phyloP scores from a whole-genome alignment of 345 rosid species.

The Litchi chinensis region DNA sequence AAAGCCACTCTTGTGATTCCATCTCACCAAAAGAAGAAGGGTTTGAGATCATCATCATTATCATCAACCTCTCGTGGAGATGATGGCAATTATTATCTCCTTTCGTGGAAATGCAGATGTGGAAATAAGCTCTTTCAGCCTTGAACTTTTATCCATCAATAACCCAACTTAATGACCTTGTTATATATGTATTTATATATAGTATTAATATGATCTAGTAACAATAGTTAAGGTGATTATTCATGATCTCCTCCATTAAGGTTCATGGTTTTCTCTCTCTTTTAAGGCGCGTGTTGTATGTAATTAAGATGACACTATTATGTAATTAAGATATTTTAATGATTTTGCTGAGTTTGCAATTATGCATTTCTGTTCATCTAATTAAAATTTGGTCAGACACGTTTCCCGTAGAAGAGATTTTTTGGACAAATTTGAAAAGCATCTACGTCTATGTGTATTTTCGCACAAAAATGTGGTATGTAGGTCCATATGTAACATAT shows the following conservation, averaged over 20 bases:
- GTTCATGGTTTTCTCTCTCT: no score
- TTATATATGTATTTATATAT: not conserved
- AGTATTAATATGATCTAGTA: not conserved
- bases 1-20: conserved; percentile 56
- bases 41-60: not conserved
- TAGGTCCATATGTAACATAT: no score
- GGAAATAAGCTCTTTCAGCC: conserved; percentile 58
- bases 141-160: conserved; percentile 5
- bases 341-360: no score
- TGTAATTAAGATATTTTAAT: no score
- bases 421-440: no score
- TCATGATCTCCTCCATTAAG: not conserved
- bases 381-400: no score
- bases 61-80: conserved; percentile 20
- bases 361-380: no score
- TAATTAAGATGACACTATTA: no score
- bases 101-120: conserved; percentile 74
- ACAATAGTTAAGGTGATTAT: not conserved
- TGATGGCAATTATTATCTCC: conserved; percentile 58
- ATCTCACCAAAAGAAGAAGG: conserved; percentile 19
- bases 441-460: no score
- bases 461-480: not conserved
- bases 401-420: no score
- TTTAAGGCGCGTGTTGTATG: no score
- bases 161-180: not conserved